phyloP scores from a whole-genome alignment of 2,329 filamentous ascomycete genomes.

The Amauroascus verrucosus region DNA sequence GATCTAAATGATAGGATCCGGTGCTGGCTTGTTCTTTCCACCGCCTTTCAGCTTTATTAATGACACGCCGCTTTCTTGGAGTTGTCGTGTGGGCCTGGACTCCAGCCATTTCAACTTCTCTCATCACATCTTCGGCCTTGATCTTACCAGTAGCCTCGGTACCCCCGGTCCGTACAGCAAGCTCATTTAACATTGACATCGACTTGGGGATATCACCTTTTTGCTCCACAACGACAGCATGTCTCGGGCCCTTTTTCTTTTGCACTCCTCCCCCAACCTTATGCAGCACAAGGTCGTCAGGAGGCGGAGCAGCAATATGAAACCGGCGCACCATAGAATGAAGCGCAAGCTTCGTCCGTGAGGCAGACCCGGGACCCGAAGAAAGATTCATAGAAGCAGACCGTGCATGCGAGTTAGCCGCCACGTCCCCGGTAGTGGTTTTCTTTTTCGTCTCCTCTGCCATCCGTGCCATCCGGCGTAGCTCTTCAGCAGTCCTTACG shows the following conservation, averaged over 20 bases:
- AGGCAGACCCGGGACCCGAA: background rate
- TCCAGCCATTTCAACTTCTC: slow-evolving; percentile 12
- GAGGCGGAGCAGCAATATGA: slow-evolving; percentile 29
- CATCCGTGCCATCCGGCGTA: slow-evolving; percentile 23
- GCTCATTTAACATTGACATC: slow-evolving; percentile 26
- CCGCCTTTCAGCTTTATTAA: slow-evolving; percentile 32
- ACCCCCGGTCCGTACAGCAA: slow-evolving; percentile 19
- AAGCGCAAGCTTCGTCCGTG: background rate
- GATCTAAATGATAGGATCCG: slow-evolving; percentile 4
- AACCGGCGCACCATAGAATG: slow-evolving; percentile 28
- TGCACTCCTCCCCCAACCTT: slow-evolving; percentile 27
- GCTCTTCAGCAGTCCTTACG: slow-evolving; percentile 33
- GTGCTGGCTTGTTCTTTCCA: slow-evolving; percentile 30
- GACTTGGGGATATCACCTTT: slow-evolving; percentile 25
- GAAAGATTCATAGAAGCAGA: background rate
- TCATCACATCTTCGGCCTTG: slow-evolving; percentile 13
- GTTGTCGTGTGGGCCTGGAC: background rate
- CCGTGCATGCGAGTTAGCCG: background rate
- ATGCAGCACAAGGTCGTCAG: slow-evolving; percentile 17
- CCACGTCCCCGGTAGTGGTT: background rate
- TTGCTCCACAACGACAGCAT: slow-evolving; percentile 35
- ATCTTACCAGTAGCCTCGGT: slow-evolving; percentile 4
- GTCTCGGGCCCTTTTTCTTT: slow-evolving; percentile 26
- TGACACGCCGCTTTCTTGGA: slow-evolving; percentile 31
- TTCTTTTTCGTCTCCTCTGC: background rate